These are phyloP conservation scores for Chaetothyriales sp. DNA, from an alignment of 2,329 filamentous ascomycete genomes.

Conservation along the genomic window DNA sequence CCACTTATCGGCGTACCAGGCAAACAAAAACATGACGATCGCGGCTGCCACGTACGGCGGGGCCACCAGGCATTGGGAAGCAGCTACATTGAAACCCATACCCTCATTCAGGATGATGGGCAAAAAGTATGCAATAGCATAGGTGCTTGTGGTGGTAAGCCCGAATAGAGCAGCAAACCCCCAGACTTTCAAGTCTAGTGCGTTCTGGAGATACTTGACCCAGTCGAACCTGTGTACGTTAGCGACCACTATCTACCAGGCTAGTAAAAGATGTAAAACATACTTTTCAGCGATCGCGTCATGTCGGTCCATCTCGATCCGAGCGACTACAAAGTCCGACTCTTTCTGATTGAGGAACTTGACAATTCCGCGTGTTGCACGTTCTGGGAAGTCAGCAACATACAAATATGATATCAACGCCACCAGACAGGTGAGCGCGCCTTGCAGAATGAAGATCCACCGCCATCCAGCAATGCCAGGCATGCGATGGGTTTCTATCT, in stretches of 20 bases:
- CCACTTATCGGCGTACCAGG: conserved; percentile 57
- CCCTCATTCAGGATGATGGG: conserved; percentile 55
- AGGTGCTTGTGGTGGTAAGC: conserved; percentile 53
- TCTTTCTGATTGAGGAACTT: conserved; percentile 23
- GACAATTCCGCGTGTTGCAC: conserved; percentile 16
- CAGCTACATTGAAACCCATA: conserved; percentile 53
- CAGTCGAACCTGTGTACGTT: conserved; percentile 32
- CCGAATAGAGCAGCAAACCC: conserved; percentile 39
- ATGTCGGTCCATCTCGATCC: conserved; percentile 41
- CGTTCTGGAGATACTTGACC: conserved; percentile 35
- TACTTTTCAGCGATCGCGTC: conserved; percentile 35
- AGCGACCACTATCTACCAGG: neutral
- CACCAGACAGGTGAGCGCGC: conserved; percentile 26
- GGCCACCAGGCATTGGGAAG: conserved; percentile 57
- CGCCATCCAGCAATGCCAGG: conserved; percentile 15
- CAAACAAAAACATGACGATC: conserved; percentile 56
- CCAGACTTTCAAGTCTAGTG: conserved; percentile 42
- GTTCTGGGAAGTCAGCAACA: conserved; percentile 32
- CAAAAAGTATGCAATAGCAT: conserved; percentile 66
- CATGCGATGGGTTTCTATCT: neutral
- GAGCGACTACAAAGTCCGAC: conserved; percentile 25
- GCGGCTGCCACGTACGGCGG: conserved; percentile 52
- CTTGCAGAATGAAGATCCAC: conserved; percentile 17
- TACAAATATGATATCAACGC: conserved; percentile 29
- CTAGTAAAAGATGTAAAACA: conserved; percentile 21